Evolutionary conservation across 2,329 filamentous ascomycete species (phyloP), one percentile per base, ranked within the genome.

Genomic region (Exophiala calicioides): DNA sequence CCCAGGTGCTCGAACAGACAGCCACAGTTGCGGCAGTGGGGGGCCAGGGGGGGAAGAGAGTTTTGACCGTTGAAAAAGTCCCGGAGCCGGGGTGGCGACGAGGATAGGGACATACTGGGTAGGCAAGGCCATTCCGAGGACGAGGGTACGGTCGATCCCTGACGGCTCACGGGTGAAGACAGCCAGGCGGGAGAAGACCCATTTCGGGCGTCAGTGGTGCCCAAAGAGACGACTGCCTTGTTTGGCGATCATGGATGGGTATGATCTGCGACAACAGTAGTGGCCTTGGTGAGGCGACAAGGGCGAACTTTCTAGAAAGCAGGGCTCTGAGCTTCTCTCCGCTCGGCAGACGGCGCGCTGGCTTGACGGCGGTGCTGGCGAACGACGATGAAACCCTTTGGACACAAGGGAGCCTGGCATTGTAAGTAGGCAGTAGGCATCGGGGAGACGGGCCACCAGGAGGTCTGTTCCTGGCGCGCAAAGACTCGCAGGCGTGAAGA

Each of bases 191-290:
- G 33, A 51, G 42, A 27, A 43, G 27, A 23, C 29, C 31, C 44
- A 44, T 46, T 41, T 36, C 26, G 31, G 20, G 24, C 29, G 26
- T 20, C 31, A 33, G 32, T 39, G 48, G 33, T 55, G 52, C 52
- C 52, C 47, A 52, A 55, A 19, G 39, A 37, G 41, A 39, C 26
- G 35, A 30, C 40, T 36, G 40, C 34, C 40, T 42, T 33, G 44
- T 40, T 43, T 24, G 47, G 35, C 52, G 44, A 54, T 45, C 52
- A 48, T 40, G 47, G 40, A 48, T 40, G 47, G 40, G 23, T 23
- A 39, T 45, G 52, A 54, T 54, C 52, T 51, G 42, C 52, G 39
- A 34, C 23, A 30, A 40, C 51, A 43, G 43, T 43, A 47, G 46
- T n/a, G 4, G 16, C 7, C 5, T 5, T 29, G 20, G 15, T n/a